Evolutionary conservation across 495 filamentous ascomycete species (phyloP), one percentile per base, ranked within the genome.

Genomic region (Daldinia grandis): DNA sequence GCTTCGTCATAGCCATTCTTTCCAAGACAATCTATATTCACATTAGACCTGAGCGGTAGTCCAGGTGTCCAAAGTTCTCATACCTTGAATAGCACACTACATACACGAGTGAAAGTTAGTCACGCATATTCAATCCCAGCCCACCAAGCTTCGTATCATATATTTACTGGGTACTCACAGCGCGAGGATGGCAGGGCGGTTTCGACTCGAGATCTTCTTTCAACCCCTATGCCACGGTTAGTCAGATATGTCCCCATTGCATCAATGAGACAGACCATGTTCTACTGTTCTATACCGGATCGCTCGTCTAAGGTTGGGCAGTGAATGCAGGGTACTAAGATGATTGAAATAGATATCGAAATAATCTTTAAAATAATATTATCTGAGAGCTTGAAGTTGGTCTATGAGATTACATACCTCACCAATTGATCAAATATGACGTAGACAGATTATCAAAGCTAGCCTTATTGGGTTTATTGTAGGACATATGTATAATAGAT

Each of bases 41-140:
- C 24, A 24, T 74, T 40, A 74, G 74, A 38, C 33, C 15, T 17
- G 31, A 64, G 37, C 40, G 28, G 47, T 21, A 35, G 21, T 67
- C 21, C 30, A 62, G 19, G 60, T 50, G 38, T 44, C 38, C 15
- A 38, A 55, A n/a, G n/a, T 57, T 8, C 40, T 50, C 17, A 61
- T 27, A 94, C 93, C 87, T 89, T 97, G 94, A 68, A 98, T 97
- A 31, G 93, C 93, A 81, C 93, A 97, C 91, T 93, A 63, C 1
- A 35, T 42, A 63, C 1, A 35, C 38, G 10, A 28, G 28, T 24
- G 14, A 7, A 28, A 47, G 33, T 69, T 56, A 69, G 67, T 44
- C 31, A 19, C 44, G 12, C 47, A 15, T 33, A 1, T 54, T 9
- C 47, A 53, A 30, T 21, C 38, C 19, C 8, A 12, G 12, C 21